Evolutionary conservation across 192 early-diverging fungal genomes (phyloP), one percentile per base, ranked within the genome.

Genomic region (Mortierella alpina): DNA sequence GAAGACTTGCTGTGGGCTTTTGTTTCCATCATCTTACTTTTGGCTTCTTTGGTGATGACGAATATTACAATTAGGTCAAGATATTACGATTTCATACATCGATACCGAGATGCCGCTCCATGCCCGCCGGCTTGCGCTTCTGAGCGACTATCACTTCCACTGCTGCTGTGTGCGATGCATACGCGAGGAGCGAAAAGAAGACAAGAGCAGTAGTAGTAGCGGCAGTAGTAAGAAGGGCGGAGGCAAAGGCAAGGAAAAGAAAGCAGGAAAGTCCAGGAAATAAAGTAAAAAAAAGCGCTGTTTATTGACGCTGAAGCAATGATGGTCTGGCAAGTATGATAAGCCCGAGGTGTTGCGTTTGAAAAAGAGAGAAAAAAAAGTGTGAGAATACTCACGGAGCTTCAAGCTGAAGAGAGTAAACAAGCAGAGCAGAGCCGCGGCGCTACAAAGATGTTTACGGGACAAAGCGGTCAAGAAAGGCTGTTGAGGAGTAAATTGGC

Each of bases 21-120:
- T 39, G 42, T 39, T 40, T 42, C 7, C 12, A 23, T 48, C 14
- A 18, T 22, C 31, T 31, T 31, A 31, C 31, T 1, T 31, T 31
- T 31, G 31, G 31, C 31, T 3, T 17, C n/a, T 57, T n/a, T n/a
- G n/a, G n/a, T n/a, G n/a, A n/a, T n/a, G n/a, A n/a, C n/a, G n/a
- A n/a, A n/a, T n/a, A n/a, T n/a, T 52, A 52, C 15, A 47, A n/a
- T 53, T 50, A 64, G 86, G 77, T 61, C 85, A 88, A 63, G 83
- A 86, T 20, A 62, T 93, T 48, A 91, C 86, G 2, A 93, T 93
- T 55, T 87, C 88, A 13, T 93, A 93, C 73, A 91, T 92, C 50
- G 90, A 92, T 72, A 84, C 84, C 15, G 83, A 90, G 40, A 70
- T 86, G 50, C 90, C 91, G 3, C 69, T 92, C 14, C 69, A 87